These are phyloP conservation scores for Hylodesmum podocarpum DNA, from an alignment of 306 rosid genomes.

Conservation along the genomic window DNA sequence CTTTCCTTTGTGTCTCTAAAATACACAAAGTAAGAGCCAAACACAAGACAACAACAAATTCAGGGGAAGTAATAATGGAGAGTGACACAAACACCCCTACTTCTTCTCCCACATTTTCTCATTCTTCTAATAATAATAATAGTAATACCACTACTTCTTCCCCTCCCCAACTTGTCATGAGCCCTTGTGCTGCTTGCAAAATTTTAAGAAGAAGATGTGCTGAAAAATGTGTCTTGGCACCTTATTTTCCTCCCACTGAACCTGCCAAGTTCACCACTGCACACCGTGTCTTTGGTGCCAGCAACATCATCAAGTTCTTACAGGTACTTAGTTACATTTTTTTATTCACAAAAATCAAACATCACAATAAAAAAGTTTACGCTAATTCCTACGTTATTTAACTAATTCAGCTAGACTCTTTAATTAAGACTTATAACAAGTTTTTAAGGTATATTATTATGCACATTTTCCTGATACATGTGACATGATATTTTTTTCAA, in stretches of 20 bases:
- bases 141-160: conserved; percentile 38
- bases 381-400: no score
- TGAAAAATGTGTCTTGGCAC: conserved; percentile 85
- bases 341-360: no score
- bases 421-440: no score
- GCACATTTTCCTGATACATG: neutral
- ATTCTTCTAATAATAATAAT: conserved; percentile 33
- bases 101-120: conserved; percentile 35
- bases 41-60: conserved; percentile 20
- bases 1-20: neutral
- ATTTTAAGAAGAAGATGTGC: conserved; percentile 82
- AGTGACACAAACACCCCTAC: conserved; percentile 35
- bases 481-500: neutral
- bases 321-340: conserved; percentile 62
- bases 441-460: no score
- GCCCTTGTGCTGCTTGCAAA: conserved; percentile 96
- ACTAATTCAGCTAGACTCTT: no score
- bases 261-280: conserved; percentile 91
- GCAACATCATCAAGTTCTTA: conserved; percentile 91
- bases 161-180: conserved; percentile 47
- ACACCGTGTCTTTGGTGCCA: conserved; percentile 89
- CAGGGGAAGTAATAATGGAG: conserved; percentile 34
- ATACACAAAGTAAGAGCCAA: neutral
- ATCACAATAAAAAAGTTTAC: no score
- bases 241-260: conserved; percentile 92